Evolutionary conservation across 352 stramenopile genomes (phyloP), one percentile per base, ranked within the genome.

Genomic region (Globisporangium takayamanum): DNA sequence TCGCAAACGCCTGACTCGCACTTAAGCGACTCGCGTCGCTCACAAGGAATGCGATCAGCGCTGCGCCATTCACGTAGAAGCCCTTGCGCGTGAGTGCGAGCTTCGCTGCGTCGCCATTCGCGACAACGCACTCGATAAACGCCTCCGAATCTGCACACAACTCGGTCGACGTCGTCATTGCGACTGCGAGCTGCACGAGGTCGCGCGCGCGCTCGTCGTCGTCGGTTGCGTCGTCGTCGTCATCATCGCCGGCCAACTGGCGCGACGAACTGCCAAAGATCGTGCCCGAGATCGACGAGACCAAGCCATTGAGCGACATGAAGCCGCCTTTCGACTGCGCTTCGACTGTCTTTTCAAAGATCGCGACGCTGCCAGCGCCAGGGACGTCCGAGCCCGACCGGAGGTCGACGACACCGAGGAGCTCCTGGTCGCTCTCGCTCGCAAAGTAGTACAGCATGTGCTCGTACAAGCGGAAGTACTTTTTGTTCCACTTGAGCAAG

Each of bases 401-500:
- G 28, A 95, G 56, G 63, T 95, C 84, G 41, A 95, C 84, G 52
- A 95, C 84, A 50, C 87, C 87, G 1, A 93, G 69, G 10, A 95
- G 61, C 48, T 92, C 84, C 62, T 94, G 83, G 44, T 95, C 87
- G 0, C 73, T 78, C 59, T 94, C 83, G n/a, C 75, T 89, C 18
- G 78, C 73, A 54, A 95, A 95, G 63, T 94, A 95, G 69, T 93
- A 95, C 30, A 95, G 57, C 81, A 94, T 94, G 60, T 90, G 76
- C 48, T 92, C 83, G 55, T 92, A 92, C 52, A 95, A 59, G 8
- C 87, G 80, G 55, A 95, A 95, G 59, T 94, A 95, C 57, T 87
- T 86, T 57, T 89, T 87, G 63, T 89, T 90, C 87, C 87, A 95
- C 72, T 94, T 93, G 37, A 95, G 78, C 63, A 92, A 70, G 48